Conservation (phyloP, 2,329 filamentous ascomycete genomes). For the Sporothrix variecibatus region DNA sequence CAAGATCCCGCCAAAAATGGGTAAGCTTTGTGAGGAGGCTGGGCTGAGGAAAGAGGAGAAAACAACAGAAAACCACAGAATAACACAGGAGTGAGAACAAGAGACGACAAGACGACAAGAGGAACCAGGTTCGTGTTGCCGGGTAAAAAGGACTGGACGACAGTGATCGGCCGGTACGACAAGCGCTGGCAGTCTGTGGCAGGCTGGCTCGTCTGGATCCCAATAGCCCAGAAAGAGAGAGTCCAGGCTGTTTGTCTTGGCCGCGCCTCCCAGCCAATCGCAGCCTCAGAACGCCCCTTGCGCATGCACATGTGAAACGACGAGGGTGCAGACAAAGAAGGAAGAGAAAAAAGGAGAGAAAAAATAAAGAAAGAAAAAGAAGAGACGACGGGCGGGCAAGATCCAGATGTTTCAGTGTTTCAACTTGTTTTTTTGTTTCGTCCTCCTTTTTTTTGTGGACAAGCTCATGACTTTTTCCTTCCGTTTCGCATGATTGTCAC, state of each 20-base stretch:
- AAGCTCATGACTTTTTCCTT: not conserved
- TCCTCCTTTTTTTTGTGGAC: not conserved
- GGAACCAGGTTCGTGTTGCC: not conserved
- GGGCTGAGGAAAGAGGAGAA: not conserved
- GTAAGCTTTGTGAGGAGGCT: not conserved
- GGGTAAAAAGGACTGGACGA: slow-evolving; percentile 9
- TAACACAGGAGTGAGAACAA: not conserved
- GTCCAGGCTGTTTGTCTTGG: slow-evolving; percentile 13
- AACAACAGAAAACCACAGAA: not conserved
- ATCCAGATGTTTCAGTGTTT: slow-evolving; percentile 20
- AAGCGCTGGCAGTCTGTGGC: not conserved
- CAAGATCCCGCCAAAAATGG: not conserved
- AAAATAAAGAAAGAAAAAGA: not conserved
- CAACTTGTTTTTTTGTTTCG: slow-evolving; percentile 22
- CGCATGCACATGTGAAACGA: slow-evolving; percentile 24
- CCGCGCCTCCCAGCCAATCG: slow-evolving; percentile 14
- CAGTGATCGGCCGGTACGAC: slow-evolving; percentile 1
- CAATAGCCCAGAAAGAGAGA: not conserved
- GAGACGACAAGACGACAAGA: not conserved
- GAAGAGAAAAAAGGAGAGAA: not conserved
- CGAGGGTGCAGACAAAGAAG: not conserved
- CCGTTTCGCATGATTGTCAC: not conserved
- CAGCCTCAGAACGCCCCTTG: not conserved
- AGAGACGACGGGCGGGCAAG: not conserved
- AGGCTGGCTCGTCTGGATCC: not conserved